These are phyloP conservation scores for Aspergillus awamori DNA, from an alignment of 2,329 filamentous ascomycete species.

Conservation along the genomic window DNA sequence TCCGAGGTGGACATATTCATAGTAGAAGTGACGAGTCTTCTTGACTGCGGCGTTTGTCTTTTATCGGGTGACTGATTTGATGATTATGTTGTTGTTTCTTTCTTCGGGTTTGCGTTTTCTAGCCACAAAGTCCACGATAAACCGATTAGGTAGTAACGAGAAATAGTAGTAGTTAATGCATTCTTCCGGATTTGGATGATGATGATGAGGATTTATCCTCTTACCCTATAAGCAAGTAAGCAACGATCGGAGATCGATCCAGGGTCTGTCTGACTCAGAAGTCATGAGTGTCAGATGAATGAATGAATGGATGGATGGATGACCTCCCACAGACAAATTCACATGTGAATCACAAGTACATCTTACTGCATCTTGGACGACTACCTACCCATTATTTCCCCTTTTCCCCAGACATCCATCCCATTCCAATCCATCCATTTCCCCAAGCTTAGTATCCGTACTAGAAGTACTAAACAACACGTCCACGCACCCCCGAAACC, in stretches of 20 bases:
- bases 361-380: background rate
- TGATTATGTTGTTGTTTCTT: background rate
- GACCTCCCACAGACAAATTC: background rate
- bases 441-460: too few relatives aligned
- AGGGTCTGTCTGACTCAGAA: background rate
- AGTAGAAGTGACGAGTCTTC: background rate
- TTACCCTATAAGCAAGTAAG: too few relatives aligned
- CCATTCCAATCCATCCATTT: too few relatives aligned
- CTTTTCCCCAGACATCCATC: too few relatives aligned
- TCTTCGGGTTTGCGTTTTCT: background rate
- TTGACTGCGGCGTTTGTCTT: background rate
- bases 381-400: too few relatives aligned
- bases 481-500: too few relatives aligned
- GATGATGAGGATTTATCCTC: too few relatives aligned
- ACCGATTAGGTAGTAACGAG: background rate
- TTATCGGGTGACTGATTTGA: background rate
- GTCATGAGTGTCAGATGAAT: background rate
- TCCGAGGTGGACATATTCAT: background rate
- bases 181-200: background rate
- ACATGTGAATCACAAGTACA: background rate
- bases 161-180: background rate
- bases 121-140: background rate
- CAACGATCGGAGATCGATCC: background rate
- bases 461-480: too few relatives aligned
- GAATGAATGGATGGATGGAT: too few relatives aligned